A percentile compares a stretch with the other conserved stretches of the same genome.
phyloP scores from a whole-genome alignment of 768 basidiomycete species.

The Auriscalpium microsporum region DNA sequence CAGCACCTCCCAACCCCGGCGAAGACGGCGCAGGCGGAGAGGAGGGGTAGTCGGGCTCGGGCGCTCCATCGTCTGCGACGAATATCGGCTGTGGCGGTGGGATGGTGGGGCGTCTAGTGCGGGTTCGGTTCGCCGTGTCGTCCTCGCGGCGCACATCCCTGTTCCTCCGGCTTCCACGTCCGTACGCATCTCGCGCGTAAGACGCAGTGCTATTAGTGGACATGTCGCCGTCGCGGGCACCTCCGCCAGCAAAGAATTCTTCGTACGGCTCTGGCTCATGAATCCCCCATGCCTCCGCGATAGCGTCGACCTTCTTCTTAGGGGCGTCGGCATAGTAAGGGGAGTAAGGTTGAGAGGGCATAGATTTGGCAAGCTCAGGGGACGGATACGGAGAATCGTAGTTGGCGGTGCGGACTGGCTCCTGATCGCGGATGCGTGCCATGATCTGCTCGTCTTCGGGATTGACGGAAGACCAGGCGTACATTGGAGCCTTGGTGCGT shows the following conservation, averaged over 20 bases:
- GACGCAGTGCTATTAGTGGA: constrained; percentile 32
- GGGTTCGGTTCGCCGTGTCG: constrained; percentile 24
- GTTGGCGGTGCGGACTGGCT: constrained; percentile 14
- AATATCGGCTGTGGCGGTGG: constrained; percentile 84
- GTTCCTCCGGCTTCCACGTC: constrained; percentile 24
- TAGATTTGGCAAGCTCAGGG: background rate
- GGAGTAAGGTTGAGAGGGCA: background rate
- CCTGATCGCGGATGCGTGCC: constrained; percentile 21
- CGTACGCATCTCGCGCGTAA: background rate
- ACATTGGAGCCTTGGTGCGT: constrained; percentile 72
- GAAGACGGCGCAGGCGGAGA: constrained; percentile 33
- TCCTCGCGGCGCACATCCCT: constrained; percentile 47
- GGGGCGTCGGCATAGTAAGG: constrained; percentile 39
- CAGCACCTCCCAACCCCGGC: constrained; percentile 30
- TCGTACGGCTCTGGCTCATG: constrained; percentile 89
- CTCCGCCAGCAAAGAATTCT: constrained; percentile 81
- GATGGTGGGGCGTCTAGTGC: constrained; percentile 37
- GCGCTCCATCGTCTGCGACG: constrained; percentile 22
- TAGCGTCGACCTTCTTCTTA: constrained; percentile 82
- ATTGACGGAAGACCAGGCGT: constrained; percentile 50
- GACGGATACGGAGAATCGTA: constrained; percentile 44
- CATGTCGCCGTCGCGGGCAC: constrained; percentile 41
- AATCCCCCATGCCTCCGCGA: constrained; percentile 90
- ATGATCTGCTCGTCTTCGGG: constrained; percentile 34
- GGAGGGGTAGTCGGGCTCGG: constrained; percentile 27